Percentiles rank a stretch among this genome's conserved stretches.
Evolutionary conservation across 2,329 filamentous ascomycete species (phyloP).

Genomic region (Cordyceps farinosa): DNA sequence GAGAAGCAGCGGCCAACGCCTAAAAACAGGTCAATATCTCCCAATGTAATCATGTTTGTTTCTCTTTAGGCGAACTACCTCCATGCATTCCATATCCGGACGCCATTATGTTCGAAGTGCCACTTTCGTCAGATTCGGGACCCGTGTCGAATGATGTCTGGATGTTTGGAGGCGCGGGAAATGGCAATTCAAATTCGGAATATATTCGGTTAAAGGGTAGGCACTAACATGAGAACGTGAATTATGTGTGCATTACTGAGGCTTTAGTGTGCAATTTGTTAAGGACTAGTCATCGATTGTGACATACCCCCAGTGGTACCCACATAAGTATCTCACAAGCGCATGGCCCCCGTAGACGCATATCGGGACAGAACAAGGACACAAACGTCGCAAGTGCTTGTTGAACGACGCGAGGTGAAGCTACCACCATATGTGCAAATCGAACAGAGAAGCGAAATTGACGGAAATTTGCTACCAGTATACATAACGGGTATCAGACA

Average conservation of each 20-base stretch:
- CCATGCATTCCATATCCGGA: slow-evolving; percentile 80
- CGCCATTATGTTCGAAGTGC: slow-evolving; percentile 54
- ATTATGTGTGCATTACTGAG: too few species aligned
- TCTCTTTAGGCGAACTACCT: slow-evolving; percentile 50
- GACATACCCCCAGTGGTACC: neutral
- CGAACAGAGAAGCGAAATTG: neutral
- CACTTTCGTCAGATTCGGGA: neutral
- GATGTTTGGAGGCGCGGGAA: neutral
- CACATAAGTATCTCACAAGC: neutral
- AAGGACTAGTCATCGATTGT: neutral
- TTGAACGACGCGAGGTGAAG: neutral
- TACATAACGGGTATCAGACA: neutral
- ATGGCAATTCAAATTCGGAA: neutral
- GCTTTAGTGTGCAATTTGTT: neutral
- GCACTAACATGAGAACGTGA: neutral
- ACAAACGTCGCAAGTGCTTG: neutral
- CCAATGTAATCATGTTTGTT: neutral
- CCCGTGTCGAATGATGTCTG: neutral
- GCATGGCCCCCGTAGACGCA: slow-evolving; percentile 9
- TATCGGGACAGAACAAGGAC: slow-evolving; percentile 9
- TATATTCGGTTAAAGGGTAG: neutral
- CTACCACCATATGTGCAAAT: neutral
- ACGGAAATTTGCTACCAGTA: neutral
- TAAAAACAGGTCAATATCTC: slow-evolving; percentile 26
- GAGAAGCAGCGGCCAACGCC: slow-evolving; percentile 83